A percentile compares a stretch with the other conserved stretches of the same genome.
Conservation (phyloP, 768 basidiomycete species). For the Mycena latifolia region DNA sequence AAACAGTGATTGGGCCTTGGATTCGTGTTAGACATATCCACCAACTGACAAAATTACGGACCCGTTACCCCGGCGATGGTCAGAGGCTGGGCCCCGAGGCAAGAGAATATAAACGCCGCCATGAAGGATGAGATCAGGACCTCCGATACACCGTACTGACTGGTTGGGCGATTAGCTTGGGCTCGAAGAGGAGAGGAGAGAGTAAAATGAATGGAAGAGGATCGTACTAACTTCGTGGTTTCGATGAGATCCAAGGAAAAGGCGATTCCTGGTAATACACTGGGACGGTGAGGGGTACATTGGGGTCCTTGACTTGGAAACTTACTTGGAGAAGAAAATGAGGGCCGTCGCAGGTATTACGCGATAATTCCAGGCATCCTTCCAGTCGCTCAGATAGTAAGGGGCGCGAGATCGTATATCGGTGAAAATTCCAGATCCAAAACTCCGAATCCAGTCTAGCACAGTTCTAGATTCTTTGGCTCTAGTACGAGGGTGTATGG, state of each 20-base stretch:
- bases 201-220: no score
- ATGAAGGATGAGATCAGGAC: conserved; percentile 88
- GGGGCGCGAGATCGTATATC: conserved; percentile 82
- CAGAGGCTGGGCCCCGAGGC: conserved; percentile 91
- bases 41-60: conserved; percentile 40
- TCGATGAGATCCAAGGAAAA: conserved; percentile 95
- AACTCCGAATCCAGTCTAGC: conserved; percentile 39
- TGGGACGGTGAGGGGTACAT: conserved; percentile 39
- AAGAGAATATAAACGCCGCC: conserved; percentile 88
- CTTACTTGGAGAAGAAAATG: conserved; percentile 88
- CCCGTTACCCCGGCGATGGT: conserved; percentile 94
- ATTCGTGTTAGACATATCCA: conserved; percentile 6
- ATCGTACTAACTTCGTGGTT: conserved; percentile 63
- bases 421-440: conserved; percentile 72
- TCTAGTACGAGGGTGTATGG: conserved; percentile 26
- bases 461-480: conserved; percentile 17
- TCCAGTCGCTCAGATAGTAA: conserved; percentile 91
- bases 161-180: conserved; percentile 16
- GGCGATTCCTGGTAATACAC: conserved; percentile 91
- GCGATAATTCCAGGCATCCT: conserved; percentile 92
- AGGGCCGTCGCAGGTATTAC: conserved; percentile 89
- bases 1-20: conserved; percentile 89
- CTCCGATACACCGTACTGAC: conserved; percentile 91
- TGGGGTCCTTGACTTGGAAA: conserved; percentile 4
- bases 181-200: no score